Base-by-base conservation (phyloP, 176 grass and related monocot genomes). In the Oryza meyeriana region DNA sequence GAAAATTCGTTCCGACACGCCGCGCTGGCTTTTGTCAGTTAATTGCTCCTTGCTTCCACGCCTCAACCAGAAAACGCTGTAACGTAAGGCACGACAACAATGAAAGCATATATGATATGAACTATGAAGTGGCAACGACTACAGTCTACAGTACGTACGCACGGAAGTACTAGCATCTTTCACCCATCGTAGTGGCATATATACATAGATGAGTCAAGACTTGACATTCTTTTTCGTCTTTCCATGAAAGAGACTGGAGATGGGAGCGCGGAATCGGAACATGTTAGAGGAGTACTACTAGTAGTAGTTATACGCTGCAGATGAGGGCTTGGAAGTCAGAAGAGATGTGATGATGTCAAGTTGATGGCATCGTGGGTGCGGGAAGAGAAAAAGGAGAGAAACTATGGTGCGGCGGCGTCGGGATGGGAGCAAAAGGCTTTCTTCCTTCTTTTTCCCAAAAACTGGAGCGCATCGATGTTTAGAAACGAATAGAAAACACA, bases 381-480 rank as follows among this genome's bases (percentile, higher is more conserved):
- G 6, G 26, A 16, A 22, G 1, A 4, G 25, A 59, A 38, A 33
- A 3, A 0, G 2, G 12, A 6, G 26, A 59, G 8, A 52, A 22
- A 71, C 7, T 8, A 33, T 14, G 47, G 28, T 55, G 45, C 41
- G 73, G 31, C 31, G 38, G 41, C 84, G 86, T 86, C 63, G 88
- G 84, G 88, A 90, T 83, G 84, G 63, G 80, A 83, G 88, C 62
- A 48, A 69, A 88, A 90, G 84, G 84, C 79, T 79, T 79, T 62
- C 75, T 50, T 87, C 39, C 50, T 87, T 69, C 75, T 87, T 87
- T 24, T 90, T 87, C 79, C 83, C 84, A 90, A 90, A 87, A 61
- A 42, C 50, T 57, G 59, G 67, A 71, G 55, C 14, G 67, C 79
- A 81, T 71, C 50, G 40, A 61, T 31, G 67, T 27, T 29, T 13